Percentiles rank a stretch among this genome's conserved stretches.
Evolutionary conservation across 495 filamentous ascomycete species (phyloP).

Genomic region (Lichina pygmaea): DNA sequence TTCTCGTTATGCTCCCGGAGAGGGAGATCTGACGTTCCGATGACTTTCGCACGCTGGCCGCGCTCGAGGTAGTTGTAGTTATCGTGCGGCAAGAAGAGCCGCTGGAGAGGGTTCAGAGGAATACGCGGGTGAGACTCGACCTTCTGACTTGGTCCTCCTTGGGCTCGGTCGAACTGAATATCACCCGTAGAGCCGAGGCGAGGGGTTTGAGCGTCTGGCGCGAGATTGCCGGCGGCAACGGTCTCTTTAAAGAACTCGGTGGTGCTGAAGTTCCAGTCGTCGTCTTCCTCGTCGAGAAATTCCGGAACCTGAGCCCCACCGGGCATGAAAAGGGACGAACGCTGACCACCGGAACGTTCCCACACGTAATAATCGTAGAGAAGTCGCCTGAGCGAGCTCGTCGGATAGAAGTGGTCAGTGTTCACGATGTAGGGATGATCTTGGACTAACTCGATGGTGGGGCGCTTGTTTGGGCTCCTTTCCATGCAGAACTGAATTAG

Average conservation of each 20-base stretch:
- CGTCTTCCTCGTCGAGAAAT: constrained; percentile 18
- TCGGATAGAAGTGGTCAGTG: constrained; percentile 42
- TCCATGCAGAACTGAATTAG: constrained; percentile 61
- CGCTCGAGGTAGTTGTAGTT: constrained; percentile 27
- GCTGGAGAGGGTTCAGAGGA: background rate
- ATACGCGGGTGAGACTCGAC: constrained; percentile 8
- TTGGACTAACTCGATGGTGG: constrained; percentile 39
- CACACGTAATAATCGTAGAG: constrained; percentile 63
- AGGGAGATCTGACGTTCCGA: constrained; percentile 21
- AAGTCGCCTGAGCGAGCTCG: constrained; percentile 36
- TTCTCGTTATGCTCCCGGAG: constrained; percentile 21
- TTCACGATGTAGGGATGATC: constrained; percentile 33
- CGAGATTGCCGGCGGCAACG: background rate
- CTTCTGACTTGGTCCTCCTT: constrained; percentile 7
- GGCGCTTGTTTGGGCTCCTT: constrained; percentile 44
- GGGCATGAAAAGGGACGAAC: constrained; percentile 46
- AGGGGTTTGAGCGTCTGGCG: background rate
- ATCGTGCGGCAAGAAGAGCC: constrained; percentile 5
- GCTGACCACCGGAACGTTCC: constrained; percentile 60
- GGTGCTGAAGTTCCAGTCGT: constrained; percentile 85
- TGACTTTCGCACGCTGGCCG: constrained; percentile 9
- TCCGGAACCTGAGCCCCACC: constrained; percentile 35
- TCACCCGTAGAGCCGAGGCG: background rate
- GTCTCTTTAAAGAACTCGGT: constrained; percentile 25
- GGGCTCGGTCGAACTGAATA: constrained; percentile 3